A percentile compares a stretch with the other conserved stretches of the same genome.
These are phyloP conservation scores for Nevesoporus exiguus DNA, from an alignment of 768 basidiomycete species.

Conservation along the genomic window DNA sequence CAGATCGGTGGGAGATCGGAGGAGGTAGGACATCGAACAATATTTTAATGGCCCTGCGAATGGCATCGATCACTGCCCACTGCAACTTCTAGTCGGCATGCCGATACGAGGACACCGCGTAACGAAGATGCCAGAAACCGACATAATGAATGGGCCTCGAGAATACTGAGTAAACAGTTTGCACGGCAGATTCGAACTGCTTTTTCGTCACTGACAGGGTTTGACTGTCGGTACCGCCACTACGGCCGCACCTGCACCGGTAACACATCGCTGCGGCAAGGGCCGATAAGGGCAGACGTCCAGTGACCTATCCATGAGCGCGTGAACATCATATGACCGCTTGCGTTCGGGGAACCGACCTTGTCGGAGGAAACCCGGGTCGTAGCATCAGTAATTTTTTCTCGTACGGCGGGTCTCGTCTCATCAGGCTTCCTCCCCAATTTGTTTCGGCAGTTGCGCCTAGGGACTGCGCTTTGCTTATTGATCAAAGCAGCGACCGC, in stretches of 20 bases:
- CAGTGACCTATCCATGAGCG: not conserved
- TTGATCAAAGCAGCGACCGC: not conserved
- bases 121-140: not conserved
- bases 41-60: not conserved
- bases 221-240: not conserved
- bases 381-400: not conserved
- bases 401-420: not conserved
- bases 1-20: not conserved
- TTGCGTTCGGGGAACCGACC: not conserved
- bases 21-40: not conserved
- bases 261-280: not conserved
- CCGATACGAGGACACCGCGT: not conserved
- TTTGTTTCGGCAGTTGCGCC: not conserved
- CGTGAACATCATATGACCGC: not conserved
- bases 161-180: not conserved
- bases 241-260: not conserved
- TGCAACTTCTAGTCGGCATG: not conserved
- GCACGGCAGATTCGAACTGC: not conserved
- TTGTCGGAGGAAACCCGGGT: slow-evolving; percentile 1
- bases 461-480: not conserved
- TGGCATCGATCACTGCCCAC: not conserved
- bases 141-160: not conserved
- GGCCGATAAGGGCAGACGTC: not conserved
- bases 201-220: no score
- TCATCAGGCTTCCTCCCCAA: not conserved